phyloP scores from a whole-genome alignment of 495 filamentous ascomycete species.

The Thermochaetoides thermophila region DNA sequence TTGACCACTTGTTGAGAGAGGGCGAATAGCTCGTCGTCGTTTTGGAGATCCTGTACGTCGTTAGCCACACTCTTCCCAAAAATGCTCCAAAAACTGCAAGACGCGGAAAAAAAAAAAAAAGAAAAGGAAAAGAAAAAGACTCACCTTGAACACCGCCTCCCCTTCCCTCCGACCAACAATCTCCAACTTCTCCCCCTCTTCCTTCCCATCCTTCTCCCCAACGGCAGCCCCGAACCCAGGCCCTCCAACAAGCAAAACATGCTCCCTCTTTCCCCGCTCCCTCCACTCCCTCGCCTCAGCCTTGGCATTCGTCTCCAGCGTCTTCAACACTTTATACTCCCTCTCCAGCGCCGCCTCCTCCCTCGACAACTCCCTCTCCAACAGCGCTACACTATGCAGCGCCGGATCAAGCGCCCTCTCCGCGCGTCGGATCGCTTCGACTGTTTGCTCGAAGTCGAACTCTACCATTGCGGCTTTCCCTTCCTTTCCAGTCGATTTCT shows the following conservation, averaged over 20 bases:
- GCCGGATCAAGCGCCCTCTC: conserved; percentile 28
- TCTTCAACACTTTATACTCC: conserved; percentile 24
- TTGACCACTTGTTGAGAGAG: conserved; percentile 28
- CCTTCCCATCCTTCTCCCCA: conserved; percentile 2
- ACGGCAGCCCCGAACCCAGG: too few relatives aligned
- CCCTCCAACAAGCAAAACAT: conserved; percentile 28
- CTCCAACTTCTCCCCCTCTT: conserved; percentile 3
- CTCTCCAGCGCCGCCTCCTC: conserved; percentile 22
- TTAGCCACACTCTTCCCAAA: neutral
- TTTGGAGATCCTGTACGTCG: conserved; percentile 11
- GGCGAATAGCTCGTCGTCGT: conserved; percentile 19
- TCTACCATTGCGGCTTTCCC: conserved; percentile 13
- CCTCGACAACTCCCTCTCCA: conserved; percentile 25
- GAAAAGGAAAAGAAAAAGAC: conserved; percentile 2
- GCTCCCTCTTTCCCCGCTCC: conserved; percentile 22
- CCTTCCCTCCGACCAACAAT: conserved; percentile 8
- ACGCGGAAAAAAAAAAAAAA: too few relatives aligned
- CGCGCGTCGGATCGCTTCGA: conserved; percentile 22
- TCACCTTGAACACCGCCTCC: conserved; percentile 19
- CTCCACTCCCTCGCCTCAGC: conserved; percentile 24
- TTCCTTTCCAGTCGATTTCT: neutral
- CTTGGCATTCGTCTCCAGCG: conserved; percentile 24
- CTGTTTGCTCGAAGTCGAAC: conserved; percentile 29
- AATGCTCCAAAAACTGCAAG: neutral
- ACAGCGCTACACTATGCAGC: conserved; percentile 28